Conservation (phyloP, 805 yeast species). For the Kluyveromyces dobzhanskii region DNA sequence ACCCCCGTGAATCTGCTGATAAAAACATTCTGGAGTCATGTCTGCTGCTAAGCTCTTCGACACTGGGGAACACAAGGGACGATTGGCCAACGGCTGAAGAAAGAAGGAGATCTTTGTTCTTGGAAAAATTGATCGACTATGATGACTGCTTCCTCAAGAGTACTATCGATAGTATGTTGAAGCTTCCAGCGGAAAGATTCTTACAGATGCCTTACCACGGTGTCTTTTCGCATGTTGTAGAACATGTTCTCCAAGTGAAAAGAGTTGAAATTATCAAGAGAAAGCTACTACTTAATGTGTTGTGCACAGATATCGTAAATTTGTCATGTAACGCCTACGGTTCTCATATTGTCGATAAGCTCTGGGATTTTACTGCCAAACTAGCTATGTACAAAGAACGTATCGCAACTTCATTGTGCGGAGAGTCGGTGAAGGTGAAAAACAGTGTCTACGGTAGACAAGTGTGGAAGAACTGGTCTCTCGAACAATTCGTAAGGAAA, state of each 20-base stretch:
- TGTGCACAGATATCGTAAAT: constrained; percentile 46
- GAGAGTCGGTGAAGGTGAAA: constrained; percentile 60
- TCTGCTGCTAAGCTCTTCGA: constrained; percentile 55
- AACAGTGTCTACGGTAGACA: constrained; percentile 79
- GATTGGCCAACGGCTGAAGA: constrained; percentile 94
- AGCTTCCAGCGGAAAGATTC: constrained; percentile 51
- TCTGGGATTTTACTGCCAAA: constrained; percentile 72
- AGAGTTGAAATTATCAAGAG: constrained; percentile 46
- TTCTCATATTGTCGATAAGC: constrained; percentile 78
- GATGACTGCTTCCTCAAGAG: constrained; percentile 52
- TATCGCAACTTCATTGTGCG: constrained; percentile 58
- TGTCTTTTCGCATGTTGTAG: constrained; percentile 84
- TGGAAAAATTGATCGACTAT: constrained; percentile 64
- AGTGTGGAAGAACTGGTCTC: constrained; percentile 93
- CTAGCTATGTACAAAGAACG: constrained; percentile 81
- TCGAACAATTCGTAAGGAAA: constrained; percentile 71
- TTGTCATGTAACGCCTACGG: constrained; percentile 83
- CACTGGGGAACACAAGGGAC: constrained; percentile 71
- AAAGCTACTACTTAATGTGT: constrained; percentile 58
- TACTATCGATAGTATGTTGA: constrained; percentile 52
- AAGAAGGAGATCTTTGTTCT: constrained; percentile 65
- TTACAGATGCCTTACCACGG: constrained; percentile 79
- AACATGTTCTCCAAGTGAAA: constrained; percentile 47
- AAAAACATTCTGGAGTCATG: constrained; percentile 58
- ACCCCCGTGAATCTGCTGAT: constrained; percentile 30